Evolutionary conservation across 1,284 basidiomycete genomes (phyloP), one percentile per base, ranked within the genome.

Genomic region (Boletellus sp.): DNA sequence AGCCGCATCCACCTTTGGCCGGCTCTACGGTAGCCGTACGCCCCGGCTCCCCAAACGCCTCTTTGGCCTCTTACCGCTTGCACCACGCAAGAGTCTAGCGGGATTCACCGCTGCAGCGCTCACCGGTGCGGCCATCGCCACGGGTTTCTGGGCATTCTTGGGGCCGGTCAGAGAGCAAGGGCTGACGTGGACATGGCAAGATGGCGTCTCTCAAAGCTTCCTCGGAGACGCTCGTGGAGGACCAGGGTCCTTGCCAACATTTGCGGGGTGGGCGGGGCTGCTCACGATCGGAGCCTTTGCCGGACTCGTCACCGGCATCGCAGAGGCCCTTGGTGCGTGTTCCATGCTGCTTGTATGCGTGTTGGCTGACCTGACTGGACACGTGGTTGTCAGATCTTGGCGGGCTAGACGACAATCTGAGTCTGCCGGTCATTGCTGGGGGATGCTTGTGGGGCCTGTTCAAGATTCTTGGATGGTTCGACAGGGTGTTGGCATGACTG

Each of bases 331-430:
- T 35, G 90, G 91, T 91, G 61, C 58, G 84, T 76, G 38, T 57
- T 43, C 24, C 60, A 33, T 52, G 46, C 30, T 54, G 43, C n/a
- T 54, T 47, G 8, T 37, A 8, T 53, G 28, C 33, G 5, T 8
- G 8, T 47, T 3, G 26, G 43, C 41, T 59, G 28, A 61, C 22
- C 0, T 2, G 8, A 61, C 36, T 49, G 42, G 47, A 16, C 56
- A 43, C 51, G 30, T 50, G 41, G 19, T 36, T 72, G 71, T 21
- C 63, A 93, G 94, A 97, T 69, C 75, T 98, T 12, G 93, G 91
- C 26, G 83, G 81, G 0, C 64, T 93, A 33, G 96, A 98, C 65
- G 96, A 99, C 68, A 98, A 99, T 70, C 71, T 98, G 37, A 95
- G 92, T 6, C 74, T 99, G 26, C 96, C 96, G 2, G 87, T 98